Evolutionary conservation across 495 filamentous ascomycete genomes (phyloP).

Genomic region (Thozetella sp.): DNA sequence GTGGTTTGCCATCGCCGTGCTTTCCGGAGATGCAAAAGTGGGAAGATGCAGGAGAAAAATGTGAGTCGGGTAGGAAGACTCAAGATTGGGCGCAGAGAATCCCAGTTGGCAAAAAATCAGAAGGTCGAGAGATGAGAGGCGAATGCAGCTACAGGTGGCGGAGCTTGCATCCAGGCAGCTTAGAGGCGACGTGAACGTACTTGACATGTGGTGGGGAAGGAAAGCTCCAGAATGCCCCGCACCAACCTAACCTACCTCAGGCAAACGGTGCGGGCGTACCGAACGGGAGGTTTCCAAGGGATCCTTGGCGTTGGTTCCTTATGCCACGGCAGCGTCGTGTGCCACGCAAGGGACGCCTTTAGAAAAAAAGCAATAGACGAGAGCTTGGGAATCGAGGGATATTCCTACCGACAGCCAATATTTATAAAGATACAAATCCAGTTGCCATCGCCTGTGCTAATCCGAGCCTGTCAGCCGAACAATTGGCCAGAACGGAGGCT

Average conservation of each 20-base stretch:
- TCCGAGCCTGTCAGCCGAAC: too few species aligned
- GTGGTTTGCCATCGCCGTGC: constrained; percentile 51
- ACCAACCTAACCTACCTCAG: too few species aligned
- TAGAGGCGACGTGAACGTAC: constrained; percentile 22
- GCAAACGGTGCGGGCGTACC: not conserved
- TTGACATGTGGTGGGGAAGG: constrained; percentile 1
- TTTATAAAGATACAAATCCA: too few species aligned
- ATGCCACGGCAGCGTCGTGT: too few species aligned
- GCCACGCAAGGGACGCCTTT: too few species aligned
- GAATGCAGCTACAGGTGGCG: not conserved
- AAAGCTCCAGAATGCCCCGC: constrained; percentile 3
- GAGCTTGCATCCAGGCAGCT: constrained; percentile 20
- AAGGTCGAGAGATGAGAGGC: not conserved
- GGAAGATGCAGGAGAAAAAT: not conserved
- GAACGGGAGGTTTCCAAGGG: not conserved
- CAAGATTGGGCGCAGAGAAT: not conserved
- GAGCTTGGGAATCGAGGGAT: too few species aligned
- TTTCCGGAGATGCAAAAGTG: not conserved
- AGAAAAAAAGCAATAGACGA: too few species aligned
- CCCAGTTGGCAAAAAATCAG: not conserved
- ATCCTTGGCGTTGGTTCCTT: not conserved
- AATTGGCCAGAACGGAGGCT: too few species aligned
- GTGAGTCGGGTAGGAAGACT: too few species aligned
- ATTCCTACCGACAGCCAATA: too few species aligned
- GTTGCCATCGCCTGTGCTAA: too few species aligned